Evolutionary conservation across 495 filamentous ascomycete genomes (phyloP).

Genomic region (Aspergillus indologenus): DNA sequence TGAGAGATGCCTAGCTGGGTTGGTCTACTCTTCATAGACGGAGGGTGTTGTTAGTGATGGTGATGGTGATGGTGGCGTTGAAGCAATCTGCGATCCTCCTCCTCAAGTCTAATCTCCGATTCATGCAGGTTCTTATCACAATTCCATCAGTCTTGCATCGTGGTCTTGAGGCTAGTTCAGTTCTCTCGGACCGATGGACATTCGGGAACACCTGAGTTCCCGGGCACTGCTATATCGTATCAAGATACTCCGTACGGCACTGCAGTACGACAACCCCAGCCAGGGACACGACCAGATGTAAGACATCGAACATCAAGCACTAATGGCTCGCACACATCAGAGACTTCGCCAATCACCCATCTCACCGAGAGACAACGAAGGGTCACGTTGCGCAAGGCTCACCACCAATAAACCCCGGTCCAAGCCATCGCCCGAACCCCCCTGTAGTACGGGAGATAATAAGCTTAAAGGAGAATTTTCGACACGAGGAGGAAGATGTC

Average conservation of each 20-base stretch:
- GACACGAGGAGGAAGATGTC: not conserved
- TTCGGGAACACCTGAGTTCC: too few species aligned
- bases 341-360: not conserved
- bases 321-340: too few species aligned
- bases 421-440: not conserved
- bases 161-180: too few species aligned
- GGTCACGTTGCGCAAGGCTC: not conserved
- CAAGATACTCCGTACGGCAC: too few species aligned
- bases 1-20: not conserved
- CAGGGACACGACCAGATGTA: too few species aligned
- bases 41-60: not conserved
- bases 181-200: too few species aligned
- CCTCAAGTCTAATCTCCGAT: not conserved
- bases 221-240: too few species aligned
- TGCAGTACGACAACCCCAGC: too few species aligned
- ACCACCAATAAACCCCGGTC: not conserved
- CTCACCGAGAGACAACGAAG: not conserved
- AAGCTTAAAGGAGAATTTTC: not conserved
- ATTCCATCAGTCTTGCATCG: not conserved
- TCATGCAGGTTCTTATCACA: not conserved
- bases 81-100: not conserved
- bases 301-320: too few species aligned
- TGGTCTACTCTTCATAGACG: too few species aligned
- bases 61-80: not conserved
- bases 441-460: not conserved